These are phyloP conservation scores for Coemansia sp. DNA, from an alignment of 192 early-diverging fungal species.

Conservation along the genomic window DNA sequence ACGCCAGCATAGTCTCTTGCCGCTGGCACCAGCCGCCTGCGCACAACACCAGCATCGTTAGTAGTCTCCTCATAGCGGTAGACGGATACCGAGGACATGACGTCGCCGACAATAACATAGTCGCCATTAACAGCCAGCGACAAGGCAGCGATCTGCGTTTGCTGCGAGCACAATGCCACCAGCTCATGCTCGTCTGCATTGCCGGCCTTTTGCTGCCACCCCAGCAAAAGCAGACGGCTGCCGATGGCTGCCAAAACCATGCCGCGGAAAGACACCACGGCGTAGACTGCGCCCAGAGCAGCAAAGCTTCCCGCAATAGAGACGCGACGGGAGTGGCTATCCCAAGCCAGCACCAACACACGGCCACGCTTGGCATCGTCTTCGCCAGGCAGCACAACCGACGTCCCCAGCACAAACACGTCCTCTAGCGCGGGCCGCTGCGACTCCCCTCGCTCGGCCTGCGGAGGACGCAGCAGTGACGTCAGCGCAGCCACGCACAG, in stretches of 20 bases:
- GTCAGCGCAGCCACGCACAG: conserved; percentile 37
- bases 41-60: background rate
- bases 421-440: conserved; percentile 23
- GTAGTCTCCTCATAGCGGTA: conserved; percentile 39
- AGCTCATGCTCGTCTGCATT: conserved; percentile 27
- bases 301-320: conserved; percentile 55
- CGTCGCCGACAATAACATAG: conserved; percentile 78
- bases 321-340: conserved; percentile 56
- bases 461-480: conserved; percentile 11
- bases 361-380: conserved; percentile 75
- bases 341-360: conserved; percentile 68
- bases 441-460: background rate
- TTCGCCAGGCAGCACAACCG: conserved; percentile 59
- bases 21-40: conserved; percentile 33
- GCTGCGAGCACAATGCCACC: conserved; percentile 40
- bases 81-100: conserved; percentile 78
- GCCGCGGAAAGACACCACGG: conserved; percentile 60
- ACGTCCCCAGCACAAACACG: conserved; percentile 80
- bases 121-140: conserved; percentile 67
- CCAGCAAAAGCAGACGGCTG: conserved; percentile 47
- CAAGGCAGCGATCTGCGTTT: conserved; percentile 65
- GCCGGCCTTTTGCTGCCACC: conserved; percentile 32
- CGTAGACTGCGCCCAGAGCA: conserved; percentile 71
- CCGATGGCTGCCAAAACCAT: conserved; percentile 73
- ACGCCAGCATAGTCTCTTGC: conserved; percentile 35